Conservation (phyloP, 2,329 filamentous ascomycete genomes). For the Teratosphaeria pseudoeucalypti region DNA sequence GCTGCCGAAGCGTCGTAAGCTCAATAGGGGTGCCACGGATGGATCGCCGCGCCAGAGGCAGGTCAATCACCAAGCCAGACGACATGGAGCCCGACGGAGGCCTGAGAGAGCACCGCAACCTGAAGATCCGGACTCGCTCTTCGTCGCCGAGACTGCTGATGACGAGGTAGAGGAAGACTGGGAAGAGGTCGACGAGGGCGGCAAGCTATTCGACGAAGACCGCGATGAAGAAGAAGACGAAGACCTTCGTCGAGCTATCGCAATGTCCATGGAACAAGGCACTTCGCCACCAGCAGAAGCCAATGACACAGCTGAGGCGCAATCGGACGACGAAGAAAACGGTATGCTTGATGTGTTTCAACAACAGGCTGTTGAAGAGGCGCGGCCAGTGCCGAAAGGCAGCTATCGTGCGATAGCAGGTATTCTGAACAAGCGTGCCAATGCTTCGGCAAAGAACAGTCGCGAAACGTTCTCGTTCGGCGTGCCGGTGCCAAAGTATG, state of each 20-base stretch:
- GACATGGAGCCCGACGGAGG: slow-evolving; percentile 4
- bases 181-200: slow-evolving; percentile 31
- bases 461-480: slow-evolving; percentile 28
- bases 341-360: slow-evolving; percentile 36
- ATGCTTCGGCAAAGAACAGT: slow-evolving; percentile 43
- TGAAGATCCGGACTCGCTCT: slow-evolving; percentile 44
- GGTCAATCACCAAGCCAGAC: slow-evolving; percentile 37
- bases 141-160: slow-evolving; percentile 36
- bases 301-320: slow-evolving; percentile 40
- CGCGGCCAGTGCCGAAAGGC: slow-evolving; percentile 34
- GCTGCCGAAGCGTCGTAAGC: slow-evolving; percentile 51
- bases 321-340: slow-evolving; percentile 19
- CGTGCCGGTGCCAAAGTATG: slow-evolving; percentile 19
- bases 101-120: neutral
- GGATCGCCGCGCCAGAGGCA: slow-evolving; percentile 35
- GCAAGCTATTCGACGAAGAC: slow-evolving; percentile 50
- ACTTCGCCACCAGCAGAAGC: slow-evolving; percentile 35
- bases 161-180: slow-evolving; percentile 19
- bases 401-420: slow-evolving; percentile 55
- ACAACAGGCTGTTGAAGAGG: slow-evolving; percentile 32
- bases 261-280: slow-evolving; percentile 64
- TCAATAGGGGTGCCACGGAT: slow-evolving; percentile 12
- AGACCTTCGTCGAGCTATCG: slow-evolving; percentile 72
- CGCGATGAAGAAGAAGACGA: slow-evolving; percentile 52
- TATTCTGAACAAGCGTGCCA: slow-evolving; percentile 64